phyloP scores from a whole-genome alignment of 1,284 basidiomycete species.

The Rhodotorula sp. region DNA sequence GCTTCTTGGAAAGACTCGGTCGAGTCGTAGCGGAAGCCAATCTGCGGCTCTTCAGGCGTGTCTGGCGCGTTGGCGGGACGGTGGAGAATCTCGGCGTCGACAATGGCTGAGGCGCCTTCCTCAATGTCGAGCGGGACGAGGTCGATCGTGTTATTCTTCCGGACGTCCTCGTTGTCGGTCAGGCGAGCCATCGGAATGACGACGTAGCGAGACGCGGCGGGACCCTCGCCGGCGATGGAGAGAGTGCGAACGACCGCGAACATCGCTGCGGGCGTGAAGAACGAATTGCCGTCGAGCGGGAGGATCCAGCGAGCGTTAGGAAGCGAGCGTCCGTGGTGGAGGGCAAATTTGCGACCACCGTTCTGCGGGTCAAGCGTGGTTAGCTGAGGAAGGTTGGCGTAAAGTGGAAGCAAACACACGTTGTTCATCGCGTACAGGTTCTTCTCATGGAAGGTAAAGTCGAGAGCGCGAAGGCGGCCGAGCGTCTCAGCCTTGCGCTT shows the following conservation, averaged over 20 bases:
- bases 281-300: slow-evolving; percentile 47
- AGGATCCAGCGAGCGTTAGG: slow-evolving; percentile 46
- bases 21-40: slow-evolving; percentile 48
- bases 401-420: slow-evolving; percentile 31
- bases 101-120: slow-evolving; percentile 26
- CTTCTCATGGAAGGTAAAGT: slow-evolving; percentile 47
- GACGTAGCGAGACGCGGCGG: slow-evolving; percentile 39
- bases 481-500: slow-evolving; percentile 31
- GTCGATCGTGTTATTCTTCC: slow-evolving; percentile 36
- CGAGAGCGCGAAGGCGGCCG: slow-evolving; percentile 43
- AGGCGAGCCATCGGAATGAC: slow-evolving; percentile 46
- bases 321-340: slow-evolving; percentile 44
- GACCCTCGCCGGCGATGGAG: slow-evolving; percentile 39
- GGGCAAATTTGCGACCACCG: slow-evolving; percentile 47
- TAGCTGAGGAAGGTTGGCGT: background rate
- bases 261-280: slow-evolving; percentile 45
- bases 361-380: slow-evolving; percentile 35
- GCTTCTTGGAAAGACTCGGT: slow-evolving; percentile 42
- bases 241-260: slow-evolving; percentile 41
- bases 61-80: slow-evolving; percentile 29
- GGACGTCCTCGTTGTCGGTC: slow-evolving; percentile 41
- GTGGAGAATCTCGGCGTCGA: slow-evolving; percentile 32
- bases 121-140: slow-evolving; percentile 35
- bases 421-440: slow-evolving; percentile 49
- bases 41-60: slow-evolving; percentile 46